Conservation (phyloP, 176 grass and related monocot species). For the Cocos nucifera region DNA sequence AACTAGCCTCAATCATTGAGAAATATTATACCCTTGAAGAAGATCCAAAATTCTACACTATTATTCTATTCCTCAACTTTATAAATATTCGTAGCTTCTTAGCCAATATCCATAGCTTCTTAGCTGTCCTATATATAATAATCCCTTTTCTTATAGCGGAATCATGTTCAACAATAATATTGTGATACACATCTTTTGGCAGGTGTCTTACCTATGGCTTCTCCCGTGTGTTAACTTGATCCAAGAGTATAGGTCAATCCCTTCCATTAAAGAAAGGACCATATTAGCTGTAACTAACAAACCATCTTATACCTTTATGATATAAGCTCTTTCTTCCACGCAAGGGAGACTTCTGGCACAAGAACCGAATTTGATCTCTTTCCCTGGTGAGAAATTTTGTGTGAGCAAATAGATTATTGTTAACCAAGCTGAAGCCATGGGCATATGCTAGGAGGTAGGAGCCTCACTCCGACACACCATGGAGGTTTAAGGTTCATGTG, state of each 20-base stretch:
- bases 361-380: constrained; percentile 12
- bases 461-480: no score
- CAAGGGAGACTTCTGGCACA: constrained; percentile 8
- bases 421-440: no score
- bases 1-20: constrained; percentile 10
- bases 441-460: no score
- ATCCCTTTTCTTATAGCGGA: neutral
- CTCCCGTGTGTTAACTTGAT: neutral
- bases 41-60: neutral
- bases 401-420: no score
- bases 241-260: constrained; percentile 4
- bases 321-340: neutral
- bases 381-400: neutral
- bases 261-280: neutral
- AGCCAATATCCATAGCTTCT: neutral
- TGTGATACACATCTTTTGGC: neutral
- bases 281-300: constrained; percentile 13
- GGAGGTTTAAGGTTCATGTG: no score
- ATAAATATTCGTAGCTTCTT: neutral
- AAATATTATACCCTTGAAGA: constrained; percentile 3
- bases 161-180: constrained; percentile 8
- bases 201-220: neutral
- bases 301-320: neutral
- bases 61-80: neutral
- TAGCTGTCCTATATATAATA: neutral